A percentile compares a stretch with the other conserved stretches of the same genome.
Evolutionary conservation across 78 protist genomes (phyloP).

Genomic region (Guillardia theta): DNA sequence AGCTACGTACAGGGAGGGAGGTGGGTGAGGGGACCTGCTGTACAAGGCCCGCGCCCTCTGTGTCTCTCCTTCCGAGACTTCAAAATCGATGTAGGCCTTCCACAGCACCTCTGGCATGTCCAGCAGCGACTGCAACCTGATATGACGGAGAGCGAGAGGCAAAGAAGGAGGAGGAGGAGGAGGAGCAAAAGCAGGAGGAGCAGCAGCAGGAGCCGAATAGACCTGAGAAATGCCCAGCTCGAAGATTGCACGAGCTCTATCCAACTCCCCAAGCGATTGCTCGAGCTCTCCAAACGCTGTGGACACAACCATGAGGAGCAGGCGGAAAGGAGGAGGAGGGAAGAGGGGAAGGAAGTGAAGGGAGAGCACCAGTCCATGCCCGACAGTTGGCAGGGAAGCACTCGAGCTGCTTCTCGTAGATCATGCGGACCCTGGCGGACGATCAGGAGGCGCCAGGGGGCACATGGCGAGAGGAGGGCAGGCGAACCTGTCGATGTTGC

Average conservation of each 20-base stretch:
- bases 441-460: not conserved
- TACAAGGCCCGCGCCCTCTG: constrained; percentile 44
- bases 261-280: constrained; percentile 34
- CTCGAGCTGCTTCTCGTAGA: constrained; percentile 84
- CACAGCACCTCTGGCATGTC: constrained; percentile 94
- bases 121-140: constrained; percentile 43
- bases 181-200: not conserved
- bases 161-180: not conserved
- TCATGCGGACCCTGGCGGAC: constrained; percentile 54
- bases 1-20: not conserved
- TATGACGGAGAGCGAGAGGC: not conserved
- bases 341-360: not conserved
- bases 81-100: constrained; percentile 79
- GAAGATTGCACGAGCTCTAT: constrained; percentile 80
- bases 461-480: not conserved
- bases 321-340: not conserved
- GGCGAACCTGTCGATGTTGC: not conserved
- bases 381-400: constrained; percentile 66
- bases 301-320: no score
- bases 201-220: not conserved
- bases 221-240: constrained; percentile 87
- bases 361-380: constrained; percentile 87
- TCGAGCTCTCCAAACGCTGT: constrained; percentile 19
- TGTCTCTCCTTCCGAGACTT: not conserved
- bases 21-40: not conserved